These are phyloP conservation scores for Elongisporangium prolatum DNA, from an alignment of 352 stramenopile genomes.

Conservation along the genomic window DNA sequence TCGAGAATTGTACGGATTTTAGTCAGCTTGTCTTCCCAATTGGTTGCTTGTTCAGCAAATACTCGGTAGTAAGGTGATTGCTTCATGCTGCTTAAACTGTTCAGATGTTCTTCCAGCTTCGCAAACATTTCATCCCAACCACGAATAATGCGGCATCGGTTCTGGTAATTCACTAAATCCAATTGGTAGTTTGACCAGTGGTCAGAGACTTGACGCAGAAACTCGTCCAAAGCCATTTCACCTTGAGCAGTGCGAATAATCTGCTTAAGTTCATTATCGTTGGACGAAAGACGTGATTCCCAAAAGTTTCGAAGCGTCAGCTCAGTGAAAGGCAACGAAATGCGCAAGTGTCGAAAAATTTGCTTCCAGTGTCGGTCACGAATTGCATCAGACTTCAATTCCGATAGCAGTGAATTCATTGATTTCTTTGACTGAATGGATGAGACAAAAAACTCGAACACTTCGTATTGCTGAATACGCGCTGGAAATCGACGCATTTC, in stretches of 20 bases:
- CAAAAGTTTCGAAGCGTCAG: slow-evolving; percentile 97
- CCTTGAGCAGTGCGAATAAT: slow-evolving; percentile 98
- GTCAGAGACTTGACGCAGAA: slow-evolving; percentile 93
- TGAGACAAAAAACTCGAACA: slow-evolving; percentile 93
- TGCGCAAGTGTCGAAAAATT: slow-evolving; percentile 93
- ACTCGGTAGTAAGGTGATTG: slow-evolving; percentile 98
- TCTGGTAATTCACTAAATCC: slow-evolving; percentile 92
- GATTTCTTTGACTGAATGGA: slow-evolving; percentile 91
- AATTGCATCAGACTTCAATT: slow-evolving; percentile 98
- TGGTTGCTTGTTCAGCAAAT: slow-evolving; percentile 96
- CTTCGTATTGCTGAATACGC: slow-evolving; percentile 97
- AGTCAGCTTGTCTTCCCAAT: slow-evolving; percentile 98
- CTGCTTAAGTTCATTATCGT: slow-evolving; percentile 95
- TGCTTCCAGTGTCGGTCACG: slow-evolving; percentile 99
- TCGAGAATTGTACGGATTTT: slow-evolving; percentile 97
- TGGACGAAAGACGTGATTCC: slow-evolving; percentile 90
- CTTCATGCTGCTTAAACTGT: slow-evolving; percentile 98
- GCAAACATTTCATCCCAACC: slow-evolving; percentile 99
- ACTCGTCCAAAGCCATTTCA: slow-evolving; percentile 99
- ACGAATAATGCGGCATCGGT: slow-evolving; percentile 96
- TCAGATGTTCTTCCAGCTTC: slow-evolving; percentile 99
- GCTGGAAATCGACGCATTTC: slow-evolving; percentile 95
- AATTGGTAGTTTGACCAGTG: slow-evolving; percentile 90
- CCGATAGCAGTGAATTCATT: slow-evolving; percentile 93
- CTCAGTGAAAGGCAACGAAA: slow-evolving; percentile 91